Base-by-base conservation (phyloP, 345 rosid genomes). In the Hypericum androsaemum region DNA sequence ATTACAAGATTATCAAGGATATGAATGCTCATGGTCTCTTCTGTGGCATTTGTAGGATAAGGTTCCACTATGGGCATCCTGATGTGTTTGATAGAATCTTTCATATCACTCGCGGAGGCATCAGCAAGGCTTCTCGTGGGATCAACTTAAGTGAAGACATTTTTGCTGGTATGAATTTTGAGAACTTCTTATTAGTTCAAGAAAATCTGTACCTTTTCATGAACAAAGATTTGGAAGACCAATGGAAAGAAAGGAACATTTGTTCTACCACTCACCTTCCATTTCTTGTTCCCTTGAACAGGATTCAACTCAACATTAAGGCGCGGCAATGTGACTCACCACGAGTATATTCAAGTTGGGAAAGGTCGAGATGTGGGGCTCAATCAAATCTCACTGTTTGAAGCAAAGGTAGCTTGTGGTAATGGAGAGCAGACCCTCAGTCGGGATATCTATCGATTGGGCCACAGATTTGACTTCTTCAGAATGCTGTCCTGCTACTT, bases 331-430 rank as follows among this genome's bases (percentile, higher is more conserved):
- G 56, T 92, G 43, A 92, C 98, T 66, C 98, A 92, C 73, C 98
- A 88, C 63, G 98, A 92, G 79, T 92, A 92, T 62, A 88, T 92
- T 57, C 98, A 92, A 81, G 97, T 92, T 66, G 98, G 98, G 52
- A 92, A 92, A 77, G 98, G 98, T 56, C 80, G 98, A 66, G 98
- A 92, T 70, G 98, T 92, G 41, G 98, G 98, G 52, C 81, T 92
- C 59, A 85, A 85, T 74, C 98, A 92, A 65, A 87, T 92, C 58
- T 84, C 98, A 45, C 86, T 92, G 59, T 92, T 92, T 56, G 98
- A 92, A 79, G 95, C 98, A 43, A 92, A 92, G 72, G 94, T 92
- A 13, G 98, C 98, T 49, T 85, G 97, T 56, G 98, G 98, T 16
- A 92, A 92, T 50, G 98, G 96, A 39, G 98, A 92, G 70, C 98